Base-by-base conservation (phyloP, 495 filamentous ascomycete genomes). In the Neurospora tetraspora region DNA sequence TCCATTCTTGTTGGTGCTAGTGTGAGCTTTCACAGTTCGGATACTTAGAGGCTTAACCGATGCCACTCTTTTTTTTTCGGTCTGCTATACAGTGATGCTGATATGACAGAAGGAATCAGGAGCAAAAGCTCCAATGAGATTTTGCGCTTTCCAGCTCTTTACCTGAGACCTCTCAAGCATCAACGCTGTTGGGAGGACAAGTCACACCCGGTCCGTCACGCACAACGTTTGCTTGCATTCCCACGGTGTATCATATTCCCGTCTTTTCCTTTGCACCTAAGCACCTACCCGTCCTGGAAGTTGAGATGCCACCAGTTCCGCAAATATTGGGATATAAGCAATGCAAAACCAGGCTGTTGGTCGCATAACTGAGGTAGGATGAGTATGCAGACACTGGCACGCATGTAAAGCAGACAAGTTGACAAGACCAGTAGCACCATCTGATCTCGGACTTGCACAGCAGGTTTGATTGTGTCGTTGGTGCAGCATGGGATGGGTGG, bases 281-380 rank as follows among this genome's bases (percentile, higher is more conserved):
- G 68, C 59, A 75, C 71, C 74, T 75, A 75, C 74, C 74, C 69
- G 53, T 75, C 74, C 74, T 59, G 74, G 71, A 75, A 75, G 59
- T 42, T 18, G 10, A 68, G 53, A 65, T 34, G 27, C 53, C 11
- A 61, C 23, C 53, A 31, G 23, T 61, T 31, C 20, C 11, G 53
- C 23, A 61, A 65, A 34, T 65, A 31, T 34, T 34, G 53, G 27
- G 27, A 65, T 65, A 34, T 34, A 65, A 65, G 27, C 53, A 61
- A 61, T 61, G 6, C 4, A 34, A 61, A 61, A 18, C 53, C 27
- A 61, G 27, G 53, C 53, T 68, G 31, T 31, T 53, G 68, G 59
- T 27, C 45, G 71, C 34, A 39, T 39, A 11, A 27, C 40, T 45
- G 34, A 47, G 68, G 69, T 53, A 37, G 14, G 40, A 27, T 40